Evolutionary conservation across 805 yeast species (phyloP).

Genomic region (Ascoidea asiatica): DNA sequence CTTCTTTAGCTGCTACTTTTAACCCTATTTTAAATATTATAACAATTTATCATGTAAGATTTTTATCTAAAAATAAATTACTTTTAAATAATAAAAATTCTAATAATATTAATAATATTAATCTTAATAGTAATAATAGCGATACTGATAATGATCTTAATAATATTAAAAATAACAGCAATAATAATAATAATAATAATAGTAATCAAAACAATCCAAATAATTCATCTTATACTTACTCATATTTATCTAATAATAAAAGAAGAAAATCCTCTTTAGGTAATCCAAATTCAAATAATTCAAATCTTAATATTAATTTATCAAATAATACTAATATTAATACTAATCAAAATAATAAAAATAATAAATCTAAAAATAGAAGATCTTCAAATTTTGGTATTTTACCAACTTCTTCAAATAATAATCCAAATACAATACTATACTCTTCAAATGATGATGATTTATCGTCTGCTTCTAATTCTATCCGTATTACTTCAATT

Average conservation of each 20-base stretch:
- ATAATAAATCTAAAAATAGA: slow-evolving; percentile 13
- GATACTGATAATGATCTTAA: background rate
- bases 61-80: slow-evolving; percentile 14
- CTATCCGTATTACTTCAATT: too few relatives aligned
- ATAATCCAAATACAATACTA: too few relatives aligned
- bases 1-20: slow-evolving; percentile 42
- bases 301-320: background rate
- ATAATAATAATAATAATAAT: background rate
- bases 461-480: too few relatives aligned
- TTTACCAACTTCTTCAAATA: too few relatives aligned
- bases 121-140: background rate
- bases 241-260: background rate
- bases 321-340: background rate
- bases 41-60: slow-evolving; percentile 43
- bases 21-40: slow-evolving; percentile 31
- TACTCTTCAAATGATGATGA: too few relatives aligned
- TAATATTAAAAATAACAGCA: background rate
- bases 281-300: background rate
- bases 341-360: slow-evolving; percentile 1
- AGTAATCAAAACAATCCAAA: background rate
- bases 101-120: background rate
- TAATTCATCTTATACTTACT: background rate
- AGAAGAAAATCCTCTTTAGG: background rate
- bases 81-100: slow-evolving; percentile 5
- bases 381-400: too few relatives aligned